Percentiles rank a stretch among this genome's conserved stretches.
phyloP scores from a whole-genome alignment of 768 basidiomycete genomes.

The Xerocomellus amylosporus region DNA sequence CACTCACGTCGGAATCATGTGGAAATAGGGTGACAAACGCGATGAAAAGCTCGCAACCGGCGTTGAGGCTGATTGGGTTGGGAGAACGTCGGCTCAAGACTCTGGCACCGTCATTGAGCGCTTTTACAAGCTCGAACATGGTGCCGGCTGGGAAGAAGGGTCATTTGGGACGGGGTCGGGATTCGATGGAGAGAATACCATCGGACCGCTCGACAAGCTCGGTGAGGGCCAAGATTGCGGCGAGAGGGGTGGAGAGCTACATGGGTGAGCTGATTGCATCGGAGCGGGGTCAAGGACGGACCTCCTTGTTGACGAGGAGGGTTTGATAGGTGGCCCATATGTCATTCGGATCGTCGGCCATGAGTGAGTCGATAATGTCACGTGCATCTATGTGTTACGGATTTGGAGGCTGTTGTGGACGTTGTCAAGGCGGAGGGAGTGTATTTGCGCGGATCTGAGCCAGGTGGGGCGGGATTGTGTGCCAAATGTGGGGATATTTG shows the following conservation, averaged over 20 bases:
- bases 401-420: slow-evolving; percentile 17
- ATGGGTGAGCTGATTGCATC: not conserved
- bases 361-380: slow-evolving; percentile 14
- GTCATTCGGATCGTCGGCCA: slow-evolving; percentile 29
- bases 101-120: slow-evolving; percentile 72
- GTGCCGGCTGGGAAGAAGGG: slow-evolving; percentile 61
- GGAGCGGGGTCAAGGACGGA: slow-evolving; percentile 31
- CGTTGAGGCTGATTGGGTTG: slow-evolving; percentile 80
- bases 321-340: slow-evolving; percentile 53
- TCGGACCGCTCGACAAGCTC: slow-evolving; percentile 77
- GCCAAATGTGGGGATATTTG: slow-evolving; percentile 11
- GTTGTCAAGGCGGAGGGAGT: slow-evolving; percentile 25
- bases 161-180: slow-evolving; percentile 1
- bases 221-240: slow-evolving; percentile 83
- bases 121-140: slow-evolving; percentile 89
- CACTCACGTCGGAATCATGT: slow-evolving; percentile 73
- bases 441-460: slow-evolving; percentile 26
- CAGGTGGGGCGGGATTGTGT: slow-evolving; percentile 7
- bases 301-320: slow-evolving; percentile 64
- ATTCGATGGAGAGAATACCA: slow-evolving; percentile 46
- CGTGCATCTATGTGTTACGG: slow-evolving; percentile 10
- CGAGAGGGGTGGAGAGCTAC: slow-evolving; percentile 78
- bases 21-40: slow-evolving; percentile 84
- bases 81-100: slow-evolving; percentile 58
- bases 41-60: slow-evolving; percentile 90